Conservation (phyloP, 345 rosid species). For the Moringa oleifera region DNA sequence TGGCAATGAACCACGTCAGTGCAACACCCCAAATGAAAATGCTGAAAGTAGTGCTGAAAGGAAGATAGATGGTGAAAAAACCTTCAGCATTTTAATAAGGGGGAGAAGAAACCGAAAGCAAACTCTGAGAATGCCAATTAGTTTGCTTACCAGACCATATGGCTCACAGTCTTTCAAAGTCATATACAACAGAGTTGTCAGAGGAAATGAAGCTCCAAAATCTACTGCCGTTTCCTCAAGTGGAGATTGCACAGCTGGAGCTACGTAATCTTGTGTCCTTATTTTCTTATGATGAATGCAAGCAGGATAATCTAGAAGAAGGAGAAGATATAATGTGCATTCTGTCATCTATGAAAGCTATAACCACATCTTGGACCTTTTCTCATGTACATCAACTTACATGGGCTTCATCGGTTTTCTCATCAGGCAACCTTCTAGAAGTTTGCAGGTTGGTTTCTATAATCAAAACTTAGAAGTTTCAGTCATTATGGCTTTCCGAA, state of each 20-base stretch:
- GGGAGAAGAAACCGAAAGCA: constrained; percentile 88
- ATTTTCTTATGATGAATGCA: constrained; percentile 5
- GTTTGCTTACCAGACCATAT: constrained; percentile 83
- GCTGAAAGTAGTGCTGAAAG: constrained; percentile 31
- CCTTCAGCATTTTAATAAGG: constrained; percentile 83
- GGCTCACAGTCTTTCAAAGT: constrained; percentile 88
- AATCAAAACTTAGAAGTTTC: constrained; percentile 2
- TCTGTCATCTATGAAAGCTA: constrained; percentile 11
- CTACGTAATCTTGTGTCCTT: constrained; percentile 25
- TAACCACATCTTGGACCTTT: constrained; percentile 6
- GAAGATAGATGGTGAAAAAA: constrained; percentile 58
- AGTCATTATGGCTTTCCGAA: neutral
- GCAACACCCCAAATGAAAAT: constrained; percentile 20
- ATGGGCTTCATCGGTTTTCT: constrained; percentile 9
- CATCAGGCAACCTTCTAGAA: constrained; percentile 9
- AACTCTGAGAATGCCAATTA: constrained; percentile 84
- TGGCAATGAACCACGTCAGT: constrained; percentile 22
- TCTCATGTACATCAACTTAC: constrained; percentile 11
- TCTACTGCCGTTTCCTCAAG: constrained; percentile 27
- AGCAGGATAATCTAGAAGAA: constrained; percentile 13
- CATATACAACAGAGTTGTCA: constrained; percentile 64
- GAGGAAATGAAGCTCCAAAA: constrained; percentile 74
- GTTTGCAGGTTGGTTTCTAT: constrained; percentile 29
- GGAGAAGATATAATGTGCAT: constrained; percentile 14
- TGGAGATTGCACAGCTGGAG: constrained; percentile 37